Evolutionary conservation across 257 asterid genomes (phyloP).

Genomic region (Nicotiana noctiflora): DNA sequence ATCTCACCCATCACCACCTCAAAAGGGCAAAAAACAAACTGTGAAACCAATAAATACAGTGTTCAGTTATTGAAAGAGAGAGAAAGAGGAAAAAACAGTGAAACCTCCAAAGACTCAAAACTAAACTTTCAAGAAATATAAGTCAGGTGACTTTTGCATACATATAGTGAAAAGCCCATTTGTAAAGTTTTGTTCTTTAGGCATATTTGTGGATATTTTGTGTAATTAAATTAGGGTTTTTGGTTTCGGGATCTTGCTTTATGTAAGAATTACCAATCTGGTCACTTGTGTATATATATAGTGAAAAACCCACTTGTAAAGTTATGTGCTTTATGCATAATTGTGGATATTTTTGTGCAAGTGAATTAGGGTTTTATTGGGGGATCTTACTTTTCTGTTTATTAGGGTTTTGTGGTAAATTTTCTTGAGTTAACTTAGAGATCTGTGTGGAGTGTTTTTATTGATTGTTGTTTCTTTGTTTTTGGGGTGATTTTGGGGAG

Average conservation of each 20-base stretch:
- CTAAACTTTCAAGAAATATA: constrained; percentile 6
- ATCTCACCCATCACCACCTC: background rate
- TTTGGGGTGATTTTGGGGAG: background rate
- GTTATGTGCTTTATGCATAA: background rate
- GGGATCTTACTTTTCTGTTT: background rate
- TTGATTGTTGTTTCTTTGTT: constrained; percentile 9
- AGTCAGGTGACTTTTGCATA: constrained; percentile 6
- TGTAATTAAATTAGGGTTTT: constrained; percentile 2
- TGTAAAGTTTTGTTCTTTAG: background rate
- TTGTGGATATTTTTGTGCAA: background rate
- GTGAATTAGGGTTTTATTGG: constrained; percentile 1
- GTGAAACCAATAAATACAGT: background rate
- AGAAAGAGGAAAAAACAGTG: background rate
- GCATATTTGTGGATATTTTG: background rate
- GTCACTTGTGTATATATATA: background rate
- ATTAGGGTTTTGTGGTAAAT: background rate
- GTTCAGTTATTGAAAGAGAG: constrained; percentile 7
- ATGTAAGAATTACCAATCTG: background rate
- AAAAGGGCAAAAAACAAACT: background rate
- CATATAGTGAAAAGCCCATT: constrained; percentile 1
- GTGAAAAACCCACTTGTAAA: background rate
- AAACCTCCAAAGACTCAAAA: background rate
- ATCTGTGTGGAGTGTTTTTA: constrained; percentile 1
- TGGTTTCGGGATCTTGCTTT: background rate
- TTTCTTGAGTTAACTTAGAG: background rate